Evolutionary conservation across 1,284 basidiomycete species (phyloP), one percentile per base, ranked within the genome.

Genomic region (Caloboletus inedulis): DNA sequence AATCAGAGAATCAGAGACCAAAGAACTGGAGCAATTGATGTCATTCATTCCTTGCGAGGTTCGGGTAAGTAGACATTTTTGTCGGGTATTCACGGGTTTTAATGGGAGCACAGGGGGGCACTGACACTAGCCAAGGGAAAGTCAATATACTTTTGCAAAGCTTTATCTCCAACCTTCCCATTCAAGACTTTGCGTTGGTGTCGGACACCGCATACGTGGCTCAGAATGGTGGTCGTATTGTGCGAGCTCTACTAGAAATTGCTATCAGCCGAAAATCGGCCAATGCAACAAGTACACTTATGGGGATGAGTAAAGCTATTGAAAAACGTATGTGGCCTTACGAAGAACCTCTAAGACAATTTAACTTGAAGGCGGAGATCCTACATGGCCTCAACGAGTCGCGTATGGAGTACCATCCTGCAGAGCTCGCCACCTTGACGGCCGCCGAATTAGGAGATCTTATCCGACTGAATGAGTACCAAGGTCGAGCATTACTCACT

Each of bases 171-270:
- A 76, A 81, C 48, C 79, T 84, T 21, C 78, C 77, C 41, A 77
- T 98, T 23, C 91, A 98, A 55, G 97, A 99, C 72, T 99, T 98
- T 69, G 97, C 97, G 9, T 77, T 99, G 47, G 89, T 99, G 2
- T 99, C 96, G 0, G 97, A 99, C 68, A 89, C 87, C 61, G 93
- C 88, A 4, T 99, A 98, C 65, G 91, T 87, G 36, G 90, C 91
- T 29, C 92, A 94, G 63, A 99, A 99, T 64, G 92, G 90, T 7
- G 94, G 91, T 7, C 90, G 97, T 58, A 98, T 99, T 62, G 82
- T 94, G 52, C 86, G 97, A 19, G 92, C 96, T 16, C 76, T 99
- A 7, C 80, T 98, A 16, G 97, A 99, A 69, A 97, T 99, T 39
- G 91, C 91, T 0, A 82, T 99, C 60, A 93, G 91, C 66, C 83